Evolutionary conservation across 2,329 filamentous ascomycete genomes (phyloP).

Genomic region (Hysterium pulicare): DNA sequence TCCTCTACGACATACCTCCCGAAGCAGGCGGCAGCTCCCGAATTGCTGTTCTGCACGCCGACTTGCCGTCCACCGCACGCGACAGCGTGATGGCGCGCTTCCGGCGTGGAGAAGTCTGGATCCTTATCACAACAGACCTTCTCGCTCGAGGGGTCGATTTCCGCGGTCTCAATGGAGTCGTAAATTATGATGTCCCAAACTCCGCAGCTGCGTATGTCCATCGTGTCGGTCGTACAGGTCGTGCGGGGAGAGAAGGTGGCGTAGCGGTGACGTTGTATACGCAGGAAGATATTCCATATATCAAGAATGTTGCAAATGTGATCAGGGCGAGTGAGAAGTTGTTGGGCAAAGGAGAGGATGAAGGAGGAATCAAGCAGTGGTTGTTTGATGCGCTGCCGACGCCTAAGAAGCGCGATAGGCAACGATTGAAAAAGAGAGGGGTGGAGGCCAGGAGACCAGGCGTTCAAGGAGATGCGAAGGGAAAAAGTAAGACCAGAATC

Average conservation of each 20-base stretch:
- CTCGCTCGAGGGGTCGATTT: conserved; percentile 92
- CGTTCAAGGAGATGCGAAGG: conserved; percentile 19
- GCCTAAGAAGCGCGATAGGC: conserved; percentile 53
- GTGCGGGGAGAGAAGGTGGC: conserved; percentile 82
- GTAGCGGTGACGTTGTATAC: conserved; percentile 94
- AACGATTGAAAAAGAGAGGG: conserved; percentile 3
- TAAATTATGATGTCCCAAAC: conserved; percentile 97
- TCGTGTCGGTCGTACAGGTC: conserved; percentile 84
- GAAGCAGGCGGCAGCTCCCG: conserved; percentile 80
- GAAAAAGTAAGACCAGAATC: conserved; percentile 65
- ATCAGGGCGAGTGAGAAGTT: conserved; percentile 80
- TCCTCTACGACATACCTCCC: conserved; percentile 89
- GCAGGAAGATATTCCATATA: conserved; percentile 84
- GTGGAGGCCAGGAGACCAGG: conserved; percentile 42
- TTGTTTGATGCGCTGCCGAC: conserved; percentile 82
- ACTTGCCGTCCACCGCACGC: conserved; percentile 72
- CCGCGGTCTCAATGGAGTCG: conserved; percentile 87
- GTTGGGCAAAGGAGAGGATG: conserved; percentile 38
- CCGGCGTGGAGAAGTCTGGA: conserved; percentile 89
- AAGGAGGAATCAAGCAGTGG: conserved; percentile 61
- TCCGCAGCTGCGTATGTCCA: conserved; percentile 89
- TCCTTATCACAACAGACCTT: conserved; percentile 93
- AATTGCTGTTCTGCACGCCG: conserved; percentile 86
- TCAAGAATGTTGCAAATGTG: conserved; percentile 91
- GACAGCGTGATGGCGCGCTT: conserved; percentile 84